Percentiles rank a stretch among this genome's conserved stretches.
phyloP scores from a whole-genome alignment of 2,329 filamentous ascomycete species.

The Ilyonectria mors-panacis region DNA sequence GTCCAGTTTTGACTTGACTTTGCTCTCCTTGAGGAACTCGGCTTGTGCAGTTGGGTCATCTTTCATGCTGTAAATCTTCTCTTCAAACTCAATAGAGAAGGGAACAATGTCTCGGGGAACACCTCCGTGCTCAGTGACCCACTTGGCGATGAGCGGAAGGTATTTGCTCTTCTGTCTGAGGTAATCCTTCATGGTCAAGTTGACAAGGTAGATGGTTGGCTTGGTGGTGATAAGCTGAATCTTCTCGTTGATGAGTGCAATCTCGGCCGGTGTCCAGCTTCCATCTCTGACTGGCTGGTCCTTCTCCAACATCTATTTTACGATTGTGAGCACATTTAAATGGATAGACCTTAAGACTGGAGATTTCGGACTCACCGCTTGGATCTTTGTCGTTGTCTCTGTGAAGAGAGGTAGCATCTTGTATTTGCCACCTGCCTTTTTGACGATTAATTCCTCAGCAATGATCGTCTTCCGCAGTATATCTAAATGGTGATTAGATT shows the following conservation, averaged over 20 bases:
- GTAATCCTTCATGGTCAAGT: constrained; percentile 64
- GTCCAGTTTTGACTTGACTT: constrained; percentile 58
- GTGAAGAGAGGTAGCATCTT: constrained; percentile 62
- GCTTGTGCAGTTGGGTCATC: constrained; percentile 54
- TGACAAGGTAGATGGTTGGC: constrained; percentile 62
- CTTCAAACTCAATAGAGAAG: constrained; percentile 62
- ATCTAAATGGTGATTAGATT: constrained; percentile 46
- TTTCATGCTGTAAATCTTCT: constrained; percentile 58
- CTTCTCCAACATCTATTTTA: constrained; percentile 54
- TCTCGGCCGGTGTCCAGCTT: constrained; percentile 59
- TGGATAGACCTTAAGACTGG: background rate
- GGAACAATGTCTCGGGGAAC: constrained; percentile 58
- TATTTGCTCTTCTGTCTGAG: constrained; percentile 63
- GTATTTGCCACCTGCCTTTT: constrained; percentile 61
- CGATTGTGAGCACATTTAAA: constrained; percentile 27
- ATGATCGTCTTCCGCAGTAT: constrained; percentile 57
- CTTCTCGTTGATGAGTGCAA: constrained; percentile 62
- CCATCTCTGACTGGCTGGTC: constrained; percentile 60
- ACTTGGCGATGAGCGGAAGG: constrained; percentile 60
- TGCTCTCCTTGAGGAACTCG: constrained; percentile 57
- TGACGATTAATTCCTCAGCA: constrained; percentile 57
- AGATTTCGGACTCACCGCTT: constrained; percentile 41
- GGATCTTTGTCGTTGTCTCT: constrained; percentile 60
- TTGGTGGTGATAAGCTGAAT: constrained; percentile 63
- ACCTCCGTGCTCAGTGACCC: constrained; percentile 62